A percentile compares a stretch with the other conserved stretches of the same genome.
Conservation (phyloP, 1,284 basidiomycete genomes). For the Phellopilus nigrolimitatus region DNA sequence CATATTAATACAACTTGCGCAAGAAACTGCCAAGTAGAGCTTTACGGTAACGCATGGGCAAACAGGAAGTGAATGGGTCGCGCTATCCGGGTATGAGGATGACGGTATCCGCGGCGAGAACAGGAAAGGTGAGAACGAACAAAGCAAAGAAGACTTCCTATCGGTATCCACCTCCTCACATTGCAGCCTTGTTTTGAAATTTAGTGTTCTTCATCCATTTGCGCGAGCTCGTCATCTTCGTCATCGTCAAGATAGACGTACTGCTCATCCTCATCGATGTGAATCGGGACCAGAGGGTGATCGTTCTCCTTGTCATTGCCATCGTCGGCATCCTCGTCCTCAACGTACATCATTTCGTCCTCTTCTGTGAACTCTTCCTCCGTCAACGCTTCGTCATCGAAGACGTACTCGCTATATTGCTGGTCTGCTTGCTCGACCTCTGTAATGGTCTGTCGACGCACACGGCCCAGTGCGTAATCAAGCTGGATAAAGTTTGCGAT, state of each 20-base stretch:
- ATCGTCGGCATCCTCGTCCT: constrained; percentile 21
- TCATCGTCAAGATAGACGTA: constrained; percentile 20
- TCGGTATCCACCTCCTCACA: too few relatives aligned
- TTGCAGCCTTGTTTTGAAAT: too few relatives aligned
- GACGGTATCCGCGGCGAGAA: too few relatives aligned
- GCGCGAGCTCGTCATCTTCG: constrained; percentile 7
- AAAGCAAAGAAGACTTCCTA: too few relatives aligned
- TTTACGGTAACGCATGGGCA: not conserved
- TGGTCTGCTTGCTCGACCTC: constrained; percentile 32
- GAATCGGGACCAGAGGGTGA: not conserved
- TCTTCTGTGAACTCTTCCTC: constrained; percentile 12
- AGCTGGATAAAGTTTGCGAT: constrained; percentile 79
- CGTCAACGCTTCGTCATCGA: constrained; percentile 8
- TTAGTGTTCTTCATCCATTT: not conserved
- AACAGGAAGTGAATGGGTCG: not conserved
- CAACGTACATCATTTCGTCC: constrained; percentile 13
- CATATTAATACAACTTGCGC: not conserved
- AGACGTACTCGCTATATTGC: constrained; percentile 4
- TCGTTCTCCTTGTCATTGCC: constrained; percentile 14
- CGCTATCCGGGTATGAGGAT: too few relatives aligned
- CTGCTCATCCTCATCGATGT: not conserved
- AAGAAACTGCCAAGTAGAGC: not conserved
- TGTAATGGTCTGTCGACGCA: constrained; percentile 58
- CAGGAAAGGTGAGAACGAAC: too few relatives aligned
- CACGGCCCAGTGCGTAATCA: constrained; percentile 73